A percentile compares a stretch with the other conserved stretches of the same genome.
Evolutionary conservation across 257 asterid species (phyloP).

Genomic region (Penstemon barbatus): DNA sequence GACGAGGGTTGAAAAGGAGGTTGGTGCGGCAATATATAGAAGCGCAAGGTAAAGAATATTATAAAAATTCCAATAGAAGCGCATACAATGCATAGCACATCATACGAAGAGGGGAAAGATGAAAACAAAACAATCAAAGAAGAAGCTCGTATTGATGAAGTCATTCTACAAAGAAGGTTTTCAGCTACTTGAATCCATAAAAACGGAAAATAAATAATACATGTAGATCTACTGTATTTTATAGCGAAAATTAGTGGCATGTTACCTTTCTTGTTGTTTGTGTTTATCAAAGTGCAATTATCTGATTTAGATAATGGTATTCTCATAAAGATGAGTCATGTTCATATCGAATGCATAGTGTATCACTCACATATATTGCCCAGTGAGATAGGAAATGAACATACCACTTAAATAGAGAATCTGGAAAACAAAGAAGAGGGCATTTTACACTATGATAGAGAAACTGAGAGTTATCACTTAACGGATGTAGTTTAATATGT

Average conservation of each 20-base stretch:
- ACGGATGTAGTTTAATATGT: not conserved
- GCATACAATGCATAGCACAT: not conserved
- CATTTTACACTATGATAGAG: not conserved
- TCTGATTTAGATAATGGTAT: not conserved
- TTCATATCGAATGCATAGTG: not conserved
- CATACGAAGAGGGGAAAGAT: not conserved
- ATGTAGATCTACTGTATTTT: not conserved
- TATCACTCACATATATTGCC: conserved; percentile 16
- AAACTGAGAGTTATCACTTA: conserved; percentile 2
- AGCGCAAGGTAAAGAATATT: conserved; percentile 5
- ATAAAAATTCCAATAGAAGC: too few species aligned
- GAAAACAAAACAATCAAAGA: too few species aligned
- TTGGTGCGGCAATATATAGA: not conserved
- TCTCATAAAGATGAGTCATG: not conserved
- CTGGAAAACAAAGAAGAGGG: conserved; percentile 11
- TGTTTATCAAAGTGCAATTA: conserved; percentile 3
- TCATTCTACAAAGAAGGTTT: not conserved
- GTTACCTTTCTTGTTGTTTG: not conserved
- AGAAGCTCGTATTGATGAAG: not conserved
- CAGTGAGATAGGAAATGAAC: not conserved
- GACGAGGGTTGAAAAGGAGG: not conserved
- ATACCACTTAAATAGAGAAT: conserved; percentile 10
- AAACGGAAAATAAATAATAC: not conserved
- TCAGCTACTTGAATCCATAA: not conserved
- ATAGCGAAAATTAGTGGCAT: not conserved